Base-by-base conservation (phyloP, 768 basidiomycete genomes). In the Suillus hirtellus region DNA sequence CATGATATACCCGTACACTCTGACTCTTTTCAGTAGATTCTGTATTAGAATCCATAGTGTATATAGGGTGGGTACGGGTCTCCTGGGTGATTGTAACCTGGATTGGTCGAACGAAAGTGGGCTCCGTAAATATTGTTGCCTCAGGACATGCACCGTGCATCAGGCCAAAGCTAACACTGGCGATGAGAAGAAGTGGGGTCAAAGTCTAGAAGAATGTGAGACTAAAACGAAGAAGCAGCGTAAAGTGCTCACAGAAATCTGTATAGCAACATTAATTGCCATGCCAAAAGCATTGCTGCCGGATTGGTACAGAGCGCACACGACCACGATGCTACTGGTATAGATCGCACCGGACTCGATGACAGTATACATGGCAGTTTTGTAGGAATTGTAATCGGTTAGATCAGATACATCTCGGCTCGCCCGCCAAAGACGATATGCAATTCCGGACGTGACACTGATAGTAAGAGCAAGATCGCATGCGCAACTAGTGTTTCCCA, bases 271-370 rank as follows among this genome's bases (percentile, higher is more conserved):
- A 42, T 65, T 54, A 5, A 68, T 50, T 8, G 60, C 47, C n/a
- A 11, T 4, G n/a, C 9, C 2, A 5, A 46, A 46, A 49, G 47
- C 47, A 3, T 40, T 24, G 55, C 38, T 66, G 1, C 61, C 40
- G n/a, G 40, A 34, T 7, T 55, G 35, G 19, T 66, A 54, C 35
- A 69, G 27, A 14, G 40, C 42, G 54, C 66, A 56, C n/a, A 65
- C 10, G 7, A 68, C 54, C 15, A 69, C 27, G 2, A 69, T 70
- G 35, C 63, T 58, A 10, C 43, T 61, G 15, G 68, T 64, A 38
- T 65, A 67, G 11, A 70, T 27, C 3, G 60, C 69, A 21, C 69
- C 69, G 15, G 64, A 70, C 59, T 67, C 69, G 40, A 70, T 60
- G 43, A 67, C 38, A 17, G 64, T 65, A 62, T 60, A 65, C 6